Evolutionary conservation across 116 monocot species (phyloP).

Genomic region (Iris pallida): DNA sequence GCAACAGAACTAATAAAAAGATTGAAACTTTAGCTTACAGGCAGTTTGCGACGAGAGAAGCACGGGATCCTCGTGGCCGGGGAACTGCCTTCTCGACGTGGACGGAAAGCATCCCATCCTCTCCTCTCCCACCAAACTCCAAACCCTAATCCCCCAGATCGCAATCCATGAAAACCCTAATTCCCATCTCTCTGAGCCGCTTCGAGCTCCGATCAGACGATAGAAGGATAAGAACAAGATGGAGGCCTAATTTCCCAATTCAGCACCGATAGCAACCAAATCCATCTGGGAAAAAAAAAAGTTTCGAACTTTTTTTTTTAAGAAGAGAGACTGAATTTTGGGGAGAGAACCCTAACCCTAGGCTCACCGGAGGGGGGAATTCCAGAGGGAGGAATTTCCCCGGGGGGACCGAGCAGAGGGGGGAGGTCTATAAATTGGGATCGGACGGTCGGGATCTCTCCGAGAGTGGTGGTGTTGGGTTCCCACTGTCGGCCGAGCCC

Average conservation of each 20-base stretch:
- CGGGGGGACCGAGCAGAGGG: not conserved
- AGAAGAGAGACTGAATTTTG: not conserved
- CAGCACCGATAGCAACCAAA: not conserved
- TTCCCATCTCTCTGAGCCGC: not conserved
- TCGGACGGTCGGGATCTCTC: not conserved
- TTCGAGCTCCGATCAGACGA: not conserved
- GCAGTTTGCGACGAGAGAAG: conserved; percentile 67
- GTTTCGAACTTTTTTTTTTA: too few relatives aligned
- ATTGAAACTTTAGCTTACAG: conserved; percentile 34
- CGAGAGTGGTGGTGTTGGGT: not conserved
- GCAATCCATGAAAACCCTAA: conserved; percentile 9
- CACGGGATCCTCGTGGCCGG: conserved; percentile 69
- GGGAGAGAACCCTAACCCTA: not conserved
- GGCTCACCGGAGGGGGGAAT: not conserved
- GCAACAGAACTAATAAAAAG: too few relatives aligned
- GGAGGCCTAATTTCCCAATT: not conserved
- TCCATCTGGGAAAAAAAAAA: not conserved
- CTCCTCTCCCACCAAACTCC: not conserved
- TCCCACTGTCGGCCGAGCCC: not conserved
- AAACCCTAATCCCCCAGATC: not conserved
- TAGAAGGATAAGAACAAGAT: not conserved
- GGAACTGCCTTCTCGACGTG: conserved; percentile 40
- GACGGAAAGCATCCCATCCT: conserved; percentile 80
- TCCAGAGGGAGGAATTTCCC: not conserved
- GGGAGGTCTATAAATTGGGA: not conserved